Conservation (phyloP, 2,329 filamentous ascomycete genomes). For the Colletotrichum acutatum region DNA sequence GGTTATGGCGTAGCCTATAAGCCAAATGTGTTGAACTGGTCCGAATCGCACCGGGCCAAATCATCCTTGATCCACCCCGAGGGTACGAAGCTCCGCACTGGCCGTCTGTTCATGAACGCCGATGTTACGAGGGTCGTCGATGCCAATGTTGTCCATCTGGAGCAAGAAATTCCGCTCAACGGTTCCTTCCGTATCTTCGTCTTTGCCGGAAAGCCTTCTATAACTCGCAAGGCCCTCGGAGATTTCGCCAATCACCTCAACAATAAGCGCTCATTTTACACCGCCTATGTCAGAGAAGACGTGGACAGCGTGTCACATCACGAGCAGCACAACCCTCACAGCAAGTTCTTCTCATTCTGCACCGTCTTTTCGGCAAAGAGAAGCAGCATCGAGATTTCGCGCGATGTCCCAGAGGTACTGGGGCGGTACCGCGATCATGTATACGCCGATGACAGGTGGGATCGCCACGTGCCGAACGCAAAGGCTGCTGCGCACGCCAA, state of each 20-base stretch:
- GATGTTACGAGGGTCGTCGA: constrained; percentile 89
- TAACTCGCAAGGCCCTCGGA: constrained; percentile 70
- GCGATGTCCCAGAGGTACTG: constrained; percentile 76
- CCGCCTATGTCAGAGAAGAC: constrained; percentile 71
- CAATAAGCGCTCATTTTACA: constrained; percentile 78
- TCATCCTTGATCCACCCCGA: constrained; percentile 76
- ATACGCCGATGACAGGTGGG: constrained; percentile 86
- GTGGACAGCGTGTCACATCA: constrained; percentile 74
- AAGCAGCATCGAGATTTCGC: constrained; percentile 76
- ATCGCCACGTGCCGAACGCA: constrained; percentile 75
- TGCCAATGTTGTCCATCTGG: constrained; percentile 88
- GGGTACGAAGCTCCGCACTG: constrained; percentile 74
- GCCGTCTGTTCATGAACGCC: constrained; percentile 80
- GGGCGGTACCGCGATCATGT: constrained; percentile 83
- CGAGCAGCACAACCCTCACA: constrained; percentile 87
- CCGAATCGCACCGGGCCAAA: constrained; percentile 74
- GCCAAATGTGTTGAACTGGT: constrained; percentile 88
- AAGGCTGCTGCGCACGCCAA: constrained; percentile 84
- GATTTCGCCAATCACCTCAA: constrained; percentile 76
- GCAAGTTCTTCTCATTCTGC: constrained; percentile 81
- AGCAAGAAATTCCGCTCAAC: constrained; percentile 90
- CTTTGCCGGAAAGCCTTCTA: constrained; percentile 77
- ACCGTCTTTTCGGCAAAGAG: constrained; percentile 78
- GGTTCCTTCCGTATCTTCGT: constrained; percentile 88
- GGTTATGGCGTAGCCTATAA: constrained; percentile 91